Conservation (phyloP, 2,329 filamentous ascomycete genomes). For the Aspergillus hiratsukae region DNA sequence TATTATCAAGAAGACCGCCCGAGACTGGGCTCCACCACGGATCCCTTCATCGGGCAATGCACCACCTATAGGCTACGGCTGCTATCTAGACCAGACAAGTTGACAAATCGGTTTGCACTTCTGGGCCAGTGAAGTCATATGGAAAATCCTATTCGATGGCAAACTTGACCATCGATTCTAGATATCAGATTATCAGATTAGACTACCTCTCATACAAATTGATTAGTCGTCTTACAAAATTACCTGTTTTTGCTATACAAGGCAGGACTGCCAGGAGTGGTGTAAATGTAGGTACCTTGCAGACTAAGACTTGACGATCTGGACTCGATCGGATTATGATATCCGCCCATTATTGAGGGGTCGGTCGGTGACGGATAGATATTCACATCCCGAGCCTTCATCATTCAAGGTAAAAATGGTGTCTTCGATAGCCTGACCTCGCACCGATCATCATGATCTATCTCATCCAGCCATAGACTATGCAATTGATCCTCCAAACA, state of each 20-base stretch:
- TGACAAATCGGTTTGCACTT: slow-evolving; percentile 16
- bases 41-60: slow-evolving; percentile 1
- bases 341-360: not conserved
- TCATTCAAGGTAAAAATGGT: not conserved
- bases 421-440: not conserved
- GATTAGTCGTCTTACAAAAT: not conserved
- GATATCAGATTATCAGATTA: not conserved
- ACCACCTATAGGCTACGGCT: slow-evolving; percentile 3
- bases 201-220: not conserved
- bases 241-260: not conserved
- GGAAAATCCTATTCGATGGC: not conserved
- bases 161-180: not conserved
- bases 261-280: not conserved
- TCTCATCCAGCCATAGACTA: not conserved
- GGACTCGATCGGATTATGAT: not conserved
- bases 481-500: not conserved
- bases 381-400: not conserved
- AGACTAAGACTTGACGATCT: not conserved
- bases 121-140: slow-evolving; percentile 4
- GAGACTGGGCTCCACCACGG: slow-evolving; percentile 23
- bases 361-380: not conserved
- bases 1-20: slow-evolving; percentile 35
- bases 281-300: not conserved
- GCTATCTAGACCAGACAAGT: slow-evolving; percentile 15
- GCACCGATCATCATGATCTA: not conserved